A percentile compares a stretch with the other conserved stretches of the same genome.
Evolutionary conservation across 2,329 filamentous ascomycete genomes (phyloP).

Genomic region (Phyllosticta capitalensis): DNA sequence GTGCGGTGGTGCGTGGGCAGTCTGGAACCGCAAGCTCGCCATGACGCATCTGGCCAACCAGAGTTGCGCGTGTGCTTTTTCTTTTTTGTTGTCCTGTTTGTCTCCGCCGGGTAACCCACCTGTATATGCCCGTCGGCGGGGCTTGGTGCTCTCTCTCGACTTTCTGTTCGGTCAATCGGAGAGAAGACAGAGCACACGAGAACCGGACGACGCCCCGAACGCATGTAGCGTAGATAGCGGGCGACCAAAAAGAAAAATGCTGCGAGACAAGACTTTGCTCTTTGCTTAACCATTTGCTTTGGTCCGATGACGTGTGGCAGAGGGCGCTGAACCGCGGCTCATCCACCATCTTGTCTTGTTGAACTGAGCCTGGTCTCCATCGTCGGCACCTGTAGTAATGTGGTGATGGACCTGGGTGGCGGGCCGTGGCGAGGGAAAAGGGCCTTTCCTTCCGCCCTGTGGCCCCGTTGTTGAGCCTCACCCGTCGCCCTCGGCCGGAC

Average conservation of each 20-base stretch:
- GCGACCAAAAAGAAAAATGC: neutral
- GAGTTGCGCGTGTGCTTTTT: neutral
- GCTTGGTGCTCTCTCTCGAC: neutral
- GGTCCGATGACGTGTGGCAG: too few relatives aligned
- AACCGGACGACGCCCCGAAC: neutral
- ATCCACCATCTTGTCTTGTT: too few relatives aligned
- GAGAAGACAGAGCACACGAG: neutral
- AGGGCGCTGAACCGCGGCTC: too few relatives aligned
- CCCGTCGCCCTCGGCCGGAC: neutral
- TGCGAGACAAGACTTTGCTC: neutral
- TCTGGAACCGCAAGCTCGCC: neutral
- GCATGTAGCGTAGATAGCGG: neutral
- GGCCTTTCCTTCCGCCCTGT: neutral
- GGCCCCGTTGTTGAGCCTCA: neutral
- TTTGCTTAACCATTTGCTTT: neutral
- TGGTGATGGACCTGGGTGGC: neutral
- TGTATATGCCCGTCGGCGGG: neutral
- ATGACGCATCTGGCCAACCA: neutral
- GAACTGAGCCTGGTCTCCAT: neutral
- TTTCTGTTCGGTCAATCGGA: neutral
- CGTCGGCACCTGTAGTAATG: too few relatives aligned
- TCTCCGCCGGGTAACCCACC: neutral
- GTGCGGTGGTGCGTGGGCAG: neutral
- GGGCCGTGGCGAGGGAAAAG: neutral
- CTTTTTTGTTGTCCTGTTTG: neutral